A percentile compares a stretch with the other conserved stretches of the same genome.
Evolutionary conservation across 345 rosid genomes (phyloP).

Genomic region (Psidium friedrichsthalianum): DNA sequence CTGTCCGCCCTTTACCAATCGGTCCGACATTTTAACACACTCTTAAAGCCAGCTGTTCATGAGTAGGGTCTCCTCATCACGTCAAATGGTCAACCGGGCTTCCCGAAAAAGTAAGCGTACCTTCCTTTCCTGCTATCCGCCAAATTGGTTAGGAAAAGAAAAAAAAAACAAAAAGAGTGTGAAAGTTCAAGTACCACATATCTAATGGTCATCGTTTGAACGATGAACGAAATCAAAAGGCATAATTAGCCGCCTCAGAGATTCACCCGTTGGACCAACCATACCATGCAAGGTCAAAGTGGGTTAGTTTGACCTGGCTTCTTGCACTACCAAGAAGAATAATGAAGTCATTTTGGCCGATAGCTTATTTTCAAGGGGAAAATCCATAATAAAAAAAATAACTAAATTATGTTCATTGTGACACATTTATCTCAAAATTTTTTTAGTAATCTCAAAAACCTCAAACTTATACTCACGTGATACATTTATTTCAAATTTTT

Average conservation of each 20-base stretch:
- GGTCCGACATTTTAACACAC: too few species aligned
- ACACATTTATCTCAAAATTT: too few species aligned
- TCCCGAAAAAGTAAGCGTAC: background rate
- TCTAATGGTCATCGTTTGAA: background rate
- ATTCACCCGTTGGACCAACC: background rate
- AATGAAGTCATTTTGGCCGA: background rate
- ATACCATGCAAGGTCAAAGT: background rate
- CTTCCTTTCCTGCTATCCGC: background rate
- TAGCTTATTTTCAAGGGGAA: too few species aligned
- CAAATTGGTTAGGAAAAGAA: background rate
- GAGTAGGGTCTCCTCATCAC: background rate
- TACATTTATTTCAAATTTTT: too few species aligned
- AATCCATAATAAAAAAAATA: too few species aligned
- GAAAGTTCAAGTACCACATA: background rate
- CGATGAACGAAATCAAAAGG: background rate
- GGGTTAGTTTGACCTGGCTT: too few species aligned
- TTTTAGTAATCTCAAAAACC: too few species aligned
- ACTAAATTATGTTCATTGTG: too few species aligned
- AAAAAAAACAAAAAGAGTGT: background rate
- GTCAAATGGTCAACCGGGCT: background rate
- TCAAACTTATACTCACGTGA: too few species aligned
- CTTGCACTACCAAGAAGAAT: too few species aligned
- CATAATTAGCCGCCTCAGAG: background rate
- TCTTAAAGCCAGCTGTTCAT: background rate
- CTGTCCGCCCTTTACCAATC: background rate